Base-by-base conservation (phyloP, 768 basidiomycete species). In the Tylopilus plumbeoviolaceoides region DNA sequence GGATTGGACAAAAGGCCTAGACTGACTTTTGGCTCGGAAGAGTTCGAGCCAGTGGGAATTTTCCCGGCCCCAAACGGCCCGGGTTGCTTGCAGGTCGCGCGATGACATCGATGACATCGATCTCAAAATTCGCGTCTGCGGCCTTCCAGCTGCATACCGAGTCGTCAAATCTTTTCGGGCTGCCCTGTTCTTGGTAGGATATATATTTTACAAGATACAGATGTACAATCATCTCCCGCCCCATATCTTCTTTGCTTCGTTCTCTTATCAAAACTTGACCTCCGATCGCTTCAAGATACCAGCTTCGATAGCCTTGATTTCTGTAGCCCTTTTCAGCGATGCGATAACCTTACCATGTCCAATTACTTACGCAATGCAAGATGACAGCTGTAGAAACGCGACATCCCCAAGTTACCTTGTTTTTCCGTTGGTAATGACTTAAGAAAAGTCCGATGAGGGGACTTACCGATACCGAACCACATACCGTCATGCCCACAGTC, bases 401-500 rank as follows among this genome's bases (percentile, higher is more conserved):
- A 52, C 47, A 59, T 3, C 2, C 35, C 59, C 47, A 67, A 15
- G 31, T 61, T 68, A 1, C 68, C 66, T 67, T 48, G 30, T 30
- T 44, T 28, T 23, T 25, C 18, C 12, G 23, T 23, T 23, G 5
- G 23, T 23, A 23, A 23, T 23, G 23, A 23, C 23, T 4, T 23
- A 17, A 18, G 31, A 17, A 18, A 14, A 39, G 47, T 42, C 17
- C 10, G 1, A n/a, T 44, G 11, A n/a, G 38, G 31, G 1, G 48
- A 59, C 65, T 36, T 50, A 69, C 66, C 68, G 18, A 65, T 11
- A 28, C 57, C 59, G 20, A 69, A 67, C 66, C 68, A 67, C 27
- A 67, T 45, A 23, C 76, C 76, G 1, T 76, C 66, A 39, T 72
- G 63, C 17, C 70, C 69, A 39, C 56, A 67, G 25, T 67, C 53